These are phyloP conservation scores for Colletotrichum sp. DNA, from an alignment of 2,329 filamentous ascomycete species.

Conservation along the genomic window DNA sequence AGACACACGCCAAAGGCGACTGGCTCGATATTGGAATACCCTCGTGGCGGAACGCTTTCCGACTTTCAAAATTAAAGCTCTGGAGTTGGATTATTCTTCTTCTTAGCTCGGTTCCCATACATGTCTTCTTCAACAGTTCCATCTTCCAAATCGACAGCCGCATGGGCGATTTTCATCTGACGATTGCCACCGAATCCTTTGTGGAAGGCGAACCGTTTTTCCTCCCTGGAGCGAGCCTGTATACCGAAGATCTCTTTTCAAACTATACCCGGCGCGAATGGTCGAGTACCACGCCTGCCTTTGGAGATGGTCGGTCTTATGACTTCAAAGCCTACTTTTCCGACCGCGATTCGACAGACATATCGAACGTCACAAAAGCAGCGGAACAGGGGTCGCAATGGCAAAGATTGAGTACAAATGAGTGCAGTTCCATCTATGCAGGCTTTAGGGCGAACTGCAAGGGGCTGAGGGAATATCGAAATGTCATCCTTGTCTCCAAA, in stretches of 20 bases:
- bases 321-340: background rate
- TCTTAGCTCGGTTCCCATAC: constrained; percentile 29
- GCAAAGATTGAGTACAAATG: background rate
- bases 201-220: background rate
- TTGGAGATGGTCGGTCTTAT: too few species aligned
- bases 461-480: background rate
- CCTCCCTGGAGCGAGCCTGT: background rate
- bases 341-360: background rate
- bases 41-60: constrained; percentile 38
- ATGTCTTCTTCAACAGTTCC: constrained; percentile 28
- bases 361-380: background rate
- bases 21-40: constrained; percentile 51
- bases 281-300: too few species aligned
- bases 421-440: background rate
- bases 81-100: constrained; percentile 25
- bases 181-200: constrained; percentile 19
- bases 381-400: background rate
- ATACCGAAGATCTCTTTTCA: background rate
- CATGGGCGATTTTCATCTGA: constrained; percentile 2
- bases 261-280: background rate
- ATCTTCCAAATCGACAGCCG: constrained; percentile 17
- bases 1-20: constrained; percentile 43
- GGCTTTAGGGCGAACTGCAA: background rate
- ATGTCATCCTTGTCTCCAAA: background rate
- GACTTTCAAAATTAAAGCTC: constrained; percentile 23